Percentiles rank a stretch among this genome's conserved stretches.
phyloP scores from a whole-genome alignment of 176 grass and related monocot species.

The Phyllostachys edulis region DNA sequence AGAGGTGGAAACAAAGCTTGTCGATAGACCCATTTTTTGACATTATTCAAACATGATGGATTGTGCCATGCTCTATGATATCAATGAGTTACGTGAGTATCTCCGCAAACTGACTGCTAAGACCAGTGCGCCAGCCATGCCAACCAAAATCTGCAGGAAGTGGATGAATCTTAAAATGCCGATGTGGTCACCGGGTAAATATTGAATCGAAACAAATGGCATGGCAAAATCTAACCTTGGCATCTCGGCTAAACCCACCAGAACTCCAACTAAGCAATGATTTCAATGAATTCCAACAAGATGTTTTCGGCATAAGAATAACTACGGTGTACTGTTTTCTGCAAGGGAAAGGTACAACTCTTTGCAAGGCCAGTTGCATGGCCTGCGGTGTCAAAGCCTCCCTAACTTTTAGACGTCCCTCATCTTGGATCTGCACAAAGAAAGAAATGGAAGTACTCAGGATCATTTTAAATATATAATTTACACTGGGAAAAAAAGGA shows the following conservation, averaged over 20 bases:
- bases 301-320: conserved; percentile 95
- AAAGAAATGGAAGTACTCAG: neutral
- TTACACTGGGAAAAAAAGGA: neutral
- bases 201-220: conserved; percentile 3
- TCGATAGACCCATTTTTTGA: conserved; percentile 23
- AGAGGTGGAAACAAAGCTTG: conserved; percentile 20
- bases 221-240: conserved; percentile 56
- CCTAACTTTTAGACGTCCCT: conserved; percentile 81
- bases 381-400: conserved; percentile 55
- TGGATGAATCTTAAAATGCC: conserved; percentile 21
- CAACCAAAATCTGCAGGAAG: conserved; percentile 73
- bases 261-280: conserved; percentile 62
- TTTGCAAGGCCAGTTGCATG: conserved; percentile 73
- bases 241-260: conserved; percentile 67
- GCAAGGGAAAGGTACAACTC: conserved; percentile 85
- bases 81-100: conserved; percentile 67
- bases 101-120: conserved; percentile 87
- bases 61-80: conserved; percentile 46
- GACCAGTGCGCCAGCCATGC: conserved; percentile 73
- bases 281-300: conserved; percentile 57
- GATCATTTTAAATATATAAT: conserved; percentile 13
- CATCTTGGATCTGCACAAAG: conserved; percentile 77
- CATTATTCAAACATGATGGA: conserved; percentile 1
- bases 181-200: neutral
- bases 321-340: conserved; percentile 91